These are phyloP conservation scores for Phyllostachys edulis DNA, from an alignment of 176 grass and related monocot species.

Conservation along the genomic window DNA sequence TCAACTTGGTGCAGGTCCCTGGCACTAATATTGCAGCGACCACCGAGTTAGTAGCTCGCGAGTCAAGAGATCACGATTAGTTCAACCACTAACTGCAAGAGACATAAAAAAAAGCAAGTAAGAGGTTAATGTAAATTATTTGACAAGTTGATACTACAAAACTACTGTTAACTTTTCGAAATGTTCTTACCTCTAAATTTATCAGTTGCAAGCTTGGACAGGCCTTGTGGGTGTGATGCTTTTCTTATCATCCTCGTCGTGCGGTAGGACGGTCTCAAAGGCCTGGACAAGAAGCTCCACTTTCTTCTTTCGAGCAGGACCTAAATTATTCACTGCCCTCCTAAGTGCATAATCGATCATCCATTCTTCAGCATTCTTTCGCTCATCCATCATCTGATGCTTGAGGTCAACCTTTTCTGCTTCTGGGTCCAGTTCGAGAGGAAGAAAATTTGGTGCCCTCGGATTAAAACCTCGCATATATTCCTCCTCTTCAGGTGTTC, in stretches of 20 bases:
- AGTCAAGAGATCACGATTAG: slow-evolving; percentile 42
- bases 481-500: slow-evolving; percentile 57
- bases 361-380: slow-evolving; percentile 96
- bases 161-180: neutral
- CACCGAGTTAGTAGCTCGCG: slow-evolving; percentile 51
- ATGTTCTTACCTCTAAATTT: slow-evolving; percentile 33
- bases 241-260: slow-evolving; percentile 48
- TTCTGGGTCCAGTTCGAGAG: slow-evolving; percentile 63
- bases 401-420: slow-evolving; percentile 86
- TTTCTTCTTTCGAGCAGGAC: slow-evolving; percentile 72
- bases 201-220: slow-evolving; percentile 46
- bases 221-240: slow-evolving; percentile 26
- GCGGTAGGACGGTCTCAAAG: slow-evolving; percentile 72
- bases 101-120: neutral
- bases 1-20: slow-evolving; percentile 53
- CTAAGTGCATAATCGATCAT: slow-evolving; percentile 91
- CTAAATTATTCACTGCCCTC: slow-evolving; percentile 61
- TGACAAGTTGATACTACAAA: neutral
- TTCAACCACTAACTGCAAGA: slow-evolving; percentile 53
- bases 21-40: slow-evolving; percentile 78
- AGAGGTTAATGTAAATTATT: neutral
- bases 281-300: slow-evolving; percentile 90
- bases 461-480: slow-evolving; percentile 76
- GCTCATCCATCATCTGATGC: slow-evolving; percentile 82
- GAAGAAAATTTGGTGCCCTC: slow-evolving; percentile 74